Evolutionary conservation across 768 basidiomycete species (phyloP).

Genomic region (Trametes cinnabarina): DNA sequence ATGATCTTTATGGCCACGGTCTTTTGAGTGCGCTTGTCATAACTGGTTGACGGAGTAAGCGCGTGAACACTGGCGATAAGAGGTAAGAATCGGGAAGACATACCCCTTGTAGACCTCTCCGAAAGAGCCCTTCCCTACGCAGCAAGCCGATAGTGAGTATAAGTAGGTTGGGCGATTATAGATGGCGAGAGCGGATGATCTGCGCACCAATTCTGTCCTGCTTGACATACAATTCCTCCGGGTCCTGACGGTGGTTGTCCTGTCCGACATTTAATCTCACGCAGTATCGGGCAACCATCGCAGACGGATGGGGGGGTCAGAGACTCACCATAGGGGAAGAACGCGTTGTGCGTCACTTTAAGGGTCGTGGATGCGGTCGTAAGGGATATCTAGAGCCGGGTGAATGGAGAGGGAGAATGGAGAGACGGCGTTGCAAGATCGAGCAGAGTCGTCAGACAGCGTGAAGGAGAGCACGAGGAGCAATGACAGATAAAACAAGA

Average conservation of each 20-base stretch:
- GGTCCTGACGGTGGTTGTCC: conserved; percentile 78
- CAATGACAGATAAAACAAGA: conserved; percentile 13
- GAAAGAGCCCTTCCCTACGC: conserved; percentile 92
- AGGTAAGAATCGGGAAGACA: conserved; percentile 22
- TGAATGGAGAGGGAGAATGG: conserved; percentile 14
- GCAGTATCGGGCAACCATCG: conserved; percentile 12
- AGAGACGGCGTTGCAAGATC: conserved; percentile 1
- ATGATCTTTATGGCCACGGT: conserved; percentile 99
- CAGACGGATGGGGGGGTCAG: not conserved
- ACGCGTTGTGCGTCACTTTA: conserved; percentile 3
- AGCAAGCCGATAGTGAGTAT: not conserved
- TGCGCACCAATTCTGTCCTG: conserved; percentile 92
- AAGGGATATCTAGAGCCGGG: conserved; percentile 17
- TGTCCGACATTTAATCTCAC: conserved; percentile 28
- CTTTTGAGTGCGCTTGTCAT: conserved; percentile 92
- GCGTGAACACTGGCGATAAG: conserved; percentile 12
- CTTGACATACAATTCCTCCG: conserved; percentile 94
- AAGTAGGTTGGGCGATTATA: conserved; percentile 12
- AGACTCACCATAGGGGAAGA: conserved; percentile 26
- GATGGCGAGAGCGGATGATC: not conserved
- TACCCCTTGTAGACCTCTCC: conserved; percentile 99
- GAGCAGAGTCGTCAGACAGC: conserved; percentile 16
- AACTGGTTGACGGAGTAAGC: conserved; percentile 46
- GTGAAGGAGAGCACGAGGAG: conserved; percentile 16
- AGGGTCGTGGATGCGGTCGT: conserved; percentile 23